Conservation (phyloP, 2,329 filamentous ascomycete species). For the Fusarium nurragi region DNA sequence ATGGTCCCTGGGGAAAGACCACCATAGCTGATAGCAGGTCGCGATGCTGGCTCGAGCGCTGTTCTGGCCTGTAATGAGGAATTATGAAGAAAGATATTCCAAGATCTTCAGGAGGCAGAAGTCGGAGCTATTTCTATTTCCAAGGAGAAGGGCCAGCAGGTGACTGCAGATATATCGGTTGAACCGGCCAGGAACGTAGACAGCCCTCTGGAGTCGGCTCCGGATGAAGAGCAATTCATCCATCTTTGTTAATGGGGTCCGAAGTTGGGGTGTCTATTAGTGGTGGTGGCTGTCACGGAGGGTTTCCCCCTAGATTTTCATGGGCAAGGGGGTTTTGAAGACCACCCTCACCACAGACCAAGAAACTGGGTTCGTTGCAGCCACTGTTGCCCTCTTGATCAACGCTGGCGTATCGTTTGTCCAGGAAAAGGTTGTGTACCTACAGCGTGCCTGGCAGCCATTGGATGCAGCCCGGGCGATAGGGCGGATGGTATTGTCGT, state of each 20-base stretch:
- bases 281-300: constrained; percentile 8
- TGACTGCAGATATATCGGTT: not conserved
- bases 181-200: not conserved
- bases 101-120: not conserved
- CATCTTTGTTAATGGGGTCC: not conserved
- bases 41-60: constrained; percentile 31
- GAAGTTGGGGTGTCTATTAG: not conserved
- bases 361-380: constrained; percentile 20
- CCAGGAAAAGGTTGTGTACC: constrained; percentile 7
- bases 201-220: constrained; percentile 6
- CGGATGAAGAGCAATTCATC: not conserved
- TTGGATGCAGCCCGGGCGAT: constrained; percentile 20
- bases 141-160: not conserved
- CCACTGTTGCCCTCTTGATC: constrained; percentile 10
- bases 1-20: constrained; percentile 22
- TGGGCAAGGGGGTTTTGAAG: not conserved
- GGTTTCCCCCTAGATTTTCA: constrained; percentile 7
- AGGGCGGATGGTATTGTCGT: constrained; percentile 18
- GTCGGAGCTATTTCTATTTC: not conserved
- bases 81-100: constrained; percentile 3
- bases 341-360: constrained; percentile 1
- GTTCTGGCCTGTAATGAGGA: constrained; percentile 13
- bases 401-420: constrained; percentile 12
- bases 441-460: constrained; percentile 21
- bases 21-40: constrained; percentile 9